Base-by-base conservation (phyloP, 2,329 filamentous ascomycete species). In the Endoconidiophora polonica region DNA sequence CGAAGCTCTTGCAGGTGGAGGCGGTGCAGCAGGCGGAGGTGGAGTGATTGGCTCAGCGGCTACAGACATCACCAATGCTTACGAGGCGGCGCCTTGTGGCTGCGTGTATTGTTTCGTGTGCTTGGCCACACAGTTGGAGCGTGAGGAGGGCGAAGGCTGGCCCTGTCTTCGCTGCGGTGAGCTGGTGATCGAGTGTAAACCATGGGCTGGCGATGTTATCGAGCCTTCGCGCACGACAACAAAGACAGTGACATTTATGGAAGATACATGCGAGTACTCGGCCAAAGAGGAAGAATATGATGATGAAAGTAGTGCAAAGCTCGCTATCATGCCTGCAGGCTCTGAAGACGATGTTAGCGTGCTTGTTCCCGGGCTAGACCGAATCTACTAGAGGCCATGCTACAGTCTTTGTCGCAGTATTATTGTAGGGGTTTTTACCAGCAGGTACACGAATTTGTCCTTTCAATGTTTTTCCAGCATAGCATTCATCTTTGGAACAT, bases 61-160 rank as follows among this genome's bases (percentile, higher is more conserved):
- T 56, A 95, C 88, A 0, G 91, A 96, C 59, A 81, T 96, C 54
- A 95, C 90, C 3, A 98, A 96, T 61, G 88, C 91, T 0, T 98
- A 98, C 62, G 86, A 94, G 65, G 78, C 87, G 0, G 76, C 88
- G 2, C 81, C 86, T 0, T 98, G 91, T 59, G 83, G 83, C 0
- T 94, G 88, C 63, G 73, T 95, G 53, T 98, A 96, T 66, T 98
- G 91, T 65, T 98, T 93, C 61, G 86, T 94, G 16, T 98, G 91
- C 60, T 66, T 96, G n/a, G 86, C 88, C 2, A 86, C 87, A 52
- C 78, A 85, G 53, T 73, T 98, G 41, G 90, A 95, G 64, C 78
- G 81, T 4, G 90, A 96, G 64, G 90, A 95, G 62, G 91, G 90
- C 29, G 86, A 95, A 60, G 90, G 90, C 2, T 95, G 88, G 86